phyloP scores from a whole-genome alignment of 164 flowering plant species.

The Berberis vulgaris region DNA sequence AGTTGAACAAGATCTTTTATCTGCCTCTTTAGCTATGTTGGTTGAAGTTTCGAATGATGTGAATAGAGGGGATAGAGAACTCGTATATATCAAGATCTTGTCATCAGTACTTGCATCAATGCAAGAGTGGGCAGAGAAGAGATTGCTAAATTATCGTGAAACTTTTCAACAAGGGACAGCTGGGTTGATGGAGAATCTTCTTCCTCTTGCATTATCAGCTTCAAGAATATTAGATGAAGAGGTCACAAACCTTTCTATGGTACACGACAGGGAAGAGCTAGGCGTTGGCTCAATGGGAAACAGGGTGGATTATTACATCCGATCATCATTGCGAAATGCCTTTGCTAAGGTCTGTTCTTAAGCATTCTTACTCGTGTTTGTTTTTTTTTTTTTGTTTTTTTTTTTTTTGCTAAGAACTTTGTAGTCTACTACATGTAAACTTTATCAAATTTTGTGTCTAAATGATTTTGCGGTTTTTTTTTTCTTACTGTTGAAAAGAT shows the following conservation, averaged over 20 bases:
- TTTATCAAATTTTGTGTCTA: not conserved
- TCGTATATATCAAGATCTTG: constrained; percentile 37
- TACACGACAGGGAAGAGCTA: constrained; percentile 22
- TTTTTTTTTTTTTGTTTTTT: not conserved
- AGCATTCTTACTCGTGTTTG: not conserved
- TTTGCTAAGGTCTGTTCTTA: constrained; percentile 49
- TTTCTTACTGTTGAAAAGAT: constrained; percentile 25
- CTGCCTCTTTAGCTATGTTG: constrained; percentile 58
- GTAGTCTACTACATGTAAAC: not conserved
- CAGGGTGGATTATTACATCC: constrained; percentile 55
- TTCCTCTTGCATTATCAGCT: constrained; percentile 53
- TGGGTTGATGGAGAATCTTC: constrained; percentile 56
- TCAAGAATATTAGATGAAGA: constrained; percentile 63
- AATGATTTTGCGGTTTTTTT: no score
- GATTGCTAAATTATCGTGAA: constrained; percentile 58
- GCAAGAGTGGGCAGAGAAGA: constrained; percentile 69
- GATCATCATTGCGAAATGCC: constrained; percentile 60
- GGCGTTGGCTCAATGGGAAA: constrained; percentile 26
- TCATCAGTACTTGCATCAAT: constrained; percentile 43
- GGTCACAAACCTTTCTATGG: constrained; percentile 15
- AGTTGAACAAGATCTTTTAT: constrained; percentile 60
- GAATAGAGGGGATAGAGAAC: constrained; percentile 45
- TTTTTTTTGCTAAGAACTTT: not conserved
- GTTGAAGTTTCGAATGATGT: constrained; percentile 69
- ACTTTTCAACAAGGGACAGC: constrained; percentile 35